Evolutionary conservation across 225 moss, liverwort and hornwort species (phyloP).

Genomic region (Takakia lepidozioides): DNA sequence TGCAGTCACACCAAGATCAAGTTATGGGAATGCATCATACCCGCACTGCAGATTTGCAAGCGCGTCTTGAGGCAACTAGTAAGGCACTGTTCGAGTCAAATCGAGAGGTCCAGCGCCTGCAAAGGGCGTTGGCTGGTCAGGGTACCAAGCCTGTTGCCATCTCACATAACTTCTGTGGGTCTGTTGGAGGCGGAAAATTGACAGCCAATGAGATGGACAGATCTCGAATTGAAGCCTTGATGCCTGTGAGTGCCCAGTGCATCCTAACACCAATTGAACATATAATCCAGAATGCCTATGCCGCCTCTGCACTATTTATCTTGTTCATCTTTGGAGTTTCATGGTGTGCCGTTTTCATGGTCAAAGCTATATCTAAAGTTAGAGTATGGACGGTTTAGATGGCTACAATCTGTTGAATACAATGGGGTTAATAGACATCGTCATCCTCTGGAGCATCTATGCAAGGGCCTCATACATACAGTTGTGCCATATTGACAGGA

Average conservation of each 20-base stretch:
- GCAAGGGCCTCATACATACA: neutral
- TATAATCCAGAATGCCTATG: too few relatives aligned
- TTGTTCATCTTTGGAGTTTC: too few relatives aligned
- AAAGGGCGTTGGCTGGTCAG: conserved; percentile 35
- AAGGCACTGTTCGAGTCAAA: conserved; percentile 38
- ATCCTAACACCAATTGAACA: too few relatives aligned
- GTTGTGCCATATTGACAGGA: neutral
- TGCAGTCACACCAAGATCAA: conserved; percentile 72
- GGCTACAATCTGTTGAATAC: too few relatives aligned
- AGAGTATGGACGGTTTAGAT: too few relatives aligned
- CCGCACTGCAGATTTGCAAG: conserved; percentile 43
- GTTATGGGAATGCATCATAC: conserved; percentile 38
- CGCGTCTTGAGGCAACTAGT: conserved; percentile 37
- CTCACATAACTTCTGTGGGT: conserved; percentile 14
- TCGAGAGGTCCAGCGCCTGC: conserved; percentile 50
- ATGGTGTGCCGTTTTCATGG: too few relatives aligned
- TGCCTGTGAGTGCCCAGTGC: too few relatives aligned
- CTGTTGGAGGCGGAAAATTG: conserved; percentile 16
- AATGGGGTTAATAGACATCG: neutral
- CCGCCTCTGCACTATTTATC: too few relatives aligned
- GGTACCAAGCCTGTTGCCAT: conserved; percentile 20
- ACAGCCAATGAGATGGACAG: conserved; percentile 9
- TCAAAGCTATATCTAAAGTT: too few relatives aligned
- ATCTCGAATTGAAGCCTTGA: conserved; percentile 11
- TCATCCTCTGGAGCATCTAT: neutral